Evolutionary conservation across 225 moss, liverwort and hornwort species (phyloP).

Genomic region (Pleurozium schreberi): DNA sequence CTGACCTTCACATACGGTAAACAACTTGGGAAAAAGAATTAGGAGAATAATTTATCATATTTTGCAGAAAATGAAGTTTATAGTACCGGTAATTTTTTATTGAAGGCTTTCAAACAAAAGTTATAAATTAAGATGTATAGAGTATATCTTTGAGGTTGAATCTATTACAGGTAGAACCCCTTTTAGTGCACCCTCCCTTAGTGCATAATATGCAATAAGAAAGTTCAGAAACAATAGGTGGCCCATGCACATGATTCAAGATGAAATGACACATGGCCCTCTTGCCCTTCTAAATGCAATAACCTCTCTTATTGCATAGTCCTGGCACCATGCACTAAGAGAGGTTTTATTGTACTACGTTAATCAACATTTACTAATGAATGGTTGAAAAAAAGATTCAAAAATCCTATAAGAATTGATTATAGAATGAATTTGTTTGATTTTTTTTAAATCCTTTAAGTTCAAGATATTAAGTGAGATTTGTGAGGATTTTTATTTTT

Average conservation of each 20-base stretch:
- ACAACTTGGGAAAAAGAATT: background rate
- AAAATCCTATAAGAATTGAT: background rate
- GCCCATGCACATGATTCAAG: too few species aligned
- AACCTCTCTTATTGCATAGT: too few species aligned
- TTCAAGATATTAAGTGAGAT: background rate
- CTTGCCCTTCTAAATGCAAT: too few species aligned
- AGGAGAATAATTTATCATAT: background rate
- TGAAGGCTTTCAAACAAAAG: background rate
- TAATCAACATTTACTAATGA: background rate
- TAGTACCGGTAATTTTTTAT: too few species aligned
- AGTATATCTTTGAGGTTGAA: too few species aligned
- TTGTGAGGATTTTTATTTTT: background rate
- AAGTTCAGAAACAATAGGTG: too few species aligned
- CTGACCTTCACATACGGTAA: too few species aligned
- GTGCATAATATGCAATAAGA: too few species aligned
- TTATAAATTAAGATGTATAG: background rate
- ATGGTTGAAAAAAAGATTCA: background rate
- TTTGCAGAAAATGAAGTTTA: background rate
- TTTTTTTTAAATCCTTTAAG: fast-evolving
- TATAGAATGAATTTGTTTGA: background rate
- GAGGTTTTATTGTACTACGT: too few species aligned
- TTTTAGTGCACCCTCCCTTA: too few species aligned
- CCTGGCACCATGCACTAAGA: too few species aligned
- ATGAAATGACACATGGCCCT: too few species aligned
- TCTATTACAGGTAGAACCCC: background rate